Conservation (phyloP, 1,284 basidiomycete species). For the Xerocomus nothofagi region DNA sequence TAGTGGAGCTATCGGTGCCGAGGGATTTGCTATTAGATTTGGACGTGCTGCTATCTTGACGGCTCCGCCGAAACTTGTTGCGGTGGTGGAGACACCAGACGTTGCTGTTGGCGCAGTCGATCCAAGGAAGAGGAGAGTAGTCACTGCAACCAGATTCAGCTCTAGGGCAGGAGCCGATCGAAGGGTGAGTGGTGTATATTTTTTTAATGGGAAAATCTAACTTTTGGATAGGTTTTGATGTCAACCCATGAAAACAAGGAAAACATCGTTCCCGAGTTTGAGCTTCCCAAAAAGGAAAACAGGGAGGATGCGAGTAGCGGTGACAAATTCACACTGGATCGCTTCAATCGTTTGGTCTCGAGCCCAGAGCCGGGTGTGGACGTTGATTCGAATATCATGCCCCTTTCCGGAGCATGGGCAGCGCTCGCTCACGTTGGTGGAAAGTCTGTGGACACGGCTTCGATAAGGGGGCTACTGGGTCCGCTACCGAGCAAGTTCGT, state of each 20-base stretch:
- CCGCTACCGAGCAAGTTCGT: slow-evolving; percentile 61
- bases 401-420: slow-evolving; percentile 68
- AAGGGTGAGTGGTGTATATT: slow-evolving; percentile 48
- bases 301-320: slow-evolving; percentile 6
- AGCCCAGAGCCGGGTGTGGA: slow-evolving; percentile 45
- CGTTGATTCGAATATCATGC: slow-evolving; percentile 59
- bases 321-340: slow-evolving; percentile 15
- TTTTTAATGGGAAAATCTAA: slow-evolving; percentile 2
- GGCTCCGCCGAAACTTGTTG: slow-evolving; percentile 76
- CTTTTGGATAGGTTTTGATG: slow-evolving; percentile 61
- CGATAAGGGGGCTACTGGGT: slow-evolving; percentile 59
- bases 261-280: slow-evolving; percentile 22
- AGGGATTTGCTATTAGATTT: slow-evolving; percentile 48
- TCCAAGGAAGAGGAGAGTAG: slow-evolving; percentile 75
- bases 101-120: slow-evolving; percentile 82
- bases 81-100: slow-evolving; percentile 79
- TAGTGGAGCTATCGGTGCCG: slow-evolving; percentile 29
- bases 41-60: slow-evolving; percentile 73
- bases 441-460: slow-evolving; percentile 35
- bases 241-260: slow-evolving; percentile 71
- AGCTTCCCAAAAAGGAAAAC: slow-evolving; percentile 33
- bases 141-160: slow-evolving; percentile 84
- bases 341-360: slow-evolving; percentile 13
- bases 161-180: slow-evolving; percentile 77
- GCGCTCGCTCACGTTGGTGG: slow-evolving; percentile 49